Percentiles rank a stretch among this genome's conserved stretches.
phyloP scores from a whole-genome alignment of 2,329 filamentous ascomycete species.

The Phoma sp. region DNA sequence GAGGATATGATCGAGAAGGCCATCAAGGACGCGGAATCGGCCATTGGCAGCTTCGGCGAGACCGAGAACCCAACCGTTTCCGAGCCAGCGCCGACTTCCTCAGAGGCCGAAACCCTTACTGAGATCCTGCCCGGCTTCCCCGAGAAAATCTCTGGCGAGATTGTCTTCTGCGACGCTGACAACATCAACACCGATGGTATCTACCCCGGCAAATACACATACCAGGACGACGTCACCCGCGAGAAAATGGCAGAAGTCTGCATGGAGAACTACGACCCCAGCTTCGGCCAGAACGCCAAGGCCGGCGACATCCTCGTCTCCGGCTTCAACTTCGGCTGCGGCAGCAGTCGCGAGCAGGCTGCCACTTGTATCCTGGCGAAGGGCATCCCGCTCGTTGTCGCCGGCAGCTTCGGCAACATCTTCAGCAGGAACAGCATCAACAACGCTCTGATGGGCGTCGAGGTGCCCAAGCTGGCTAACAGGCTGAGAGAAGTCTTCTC shows the following conservation, averaged over 20 bases:
- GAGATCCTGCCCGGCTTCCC: conserved; percentile 88
- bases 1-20: conserved; percentile 76
- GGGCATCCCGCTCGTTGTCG: conserved; percentile 79
- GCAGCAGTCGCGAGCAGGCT: conserved; percentile 82
- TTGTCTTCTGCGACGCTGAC: conserved; percentile 84
- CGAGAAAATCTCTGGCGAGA: conserved; percentile 81
- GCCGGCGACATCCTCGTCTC: conserved; percentile 81
- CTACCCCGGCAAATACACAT: conserved; percentile 91
- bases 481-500: conserved; percentile 69
- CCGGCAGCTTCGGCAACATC: conserved; percentile 84
- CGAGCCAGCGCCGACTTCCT: conserved; percentile 21
- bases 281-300: conserved; percentile 70
- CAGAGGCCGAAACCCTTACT: conserved; percentile 57
- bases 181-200: conserved; percentile 94
- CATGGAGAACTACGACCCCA: conserved; percentile 91
- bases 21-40: conserved; percentile 70
- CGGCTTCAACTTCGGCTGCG: conserved; percentile 90
- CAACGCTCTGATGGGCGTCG: conserved; percentile 76
- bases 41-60: conserved; percentile 60
- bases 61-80: conserved; percentile 43
- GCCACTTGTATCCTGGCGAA: conserved; percentile 86
- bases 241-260: conserved; percentile 87
- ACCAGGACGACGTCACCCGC: conserved; percentile 80
- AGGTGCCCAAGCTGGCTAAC: conserved; percentile 72
- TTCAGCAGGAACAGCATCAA: conserved; percentile 82